Base-by-base conservation (phyloP, 345 rosid species). In the Pistacia vera region DNA sequence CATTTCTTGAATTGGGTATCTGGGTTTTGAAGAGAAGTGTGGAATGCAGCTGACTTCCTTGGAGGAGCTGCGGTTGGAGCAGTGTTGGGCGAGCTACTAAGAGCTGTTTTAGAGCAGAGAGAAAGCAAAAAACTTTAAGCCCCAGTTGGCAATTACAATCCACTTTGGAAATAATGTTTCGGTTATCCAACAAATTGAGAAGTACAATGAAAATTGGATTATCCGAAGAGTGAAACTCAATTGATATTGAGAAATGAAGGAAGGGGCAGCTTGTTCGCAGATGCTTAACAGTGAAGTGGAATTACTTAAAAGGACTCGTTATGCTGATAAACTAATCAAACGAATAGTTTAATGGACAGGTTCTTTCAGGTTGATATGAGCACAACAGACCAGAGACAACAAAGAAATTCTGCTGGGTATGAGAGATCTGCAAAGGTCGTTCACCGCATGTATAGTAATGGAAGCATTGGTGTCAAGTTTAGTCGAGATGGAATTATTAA, bases 51-150 rank as follows among this genome's bases (percentile, higher is more conserved):
- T 17, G 55, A 0, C 0, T 35, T 66, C 0, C 2, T 68, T 7
- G 83, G 73, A 73, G 76, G 77, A 66, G 72, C 79, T 25, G 51
- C 72, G 33, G 33, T 38, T 0, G 90, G 76, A 59, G 84, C 83
- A 30, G 1, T 17, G 36, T 25, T 87, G 13, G 77, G 80, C 0
- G 85, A 75, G 58, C 54, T 20, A 8, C 8, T 88, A 36, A 64
- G 14, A 22, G 1, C 33, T 12, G 51, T 83, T 46, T 1, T 73
- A 18, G 46, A 25, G 5, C 83, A 35, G 56, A 7, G 30, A 64
- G 14, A 63, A 66, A 49, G 38, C 71, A 16, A n/a, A 8, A 38
- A 11, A 5, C 62, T 87, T 73, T 79, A 76, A 68, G 64, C 44
- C 71, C 41, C 46, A 44, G 18, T 78, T 66, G 52, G 48, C 72